Percentiles rank a stretch among this genome's conserved stretches.
phyloP scores from a whole-genome alignment of 2,329 filamentous ascomycete species.

The Arthrinium phaeospermum region DNA sequence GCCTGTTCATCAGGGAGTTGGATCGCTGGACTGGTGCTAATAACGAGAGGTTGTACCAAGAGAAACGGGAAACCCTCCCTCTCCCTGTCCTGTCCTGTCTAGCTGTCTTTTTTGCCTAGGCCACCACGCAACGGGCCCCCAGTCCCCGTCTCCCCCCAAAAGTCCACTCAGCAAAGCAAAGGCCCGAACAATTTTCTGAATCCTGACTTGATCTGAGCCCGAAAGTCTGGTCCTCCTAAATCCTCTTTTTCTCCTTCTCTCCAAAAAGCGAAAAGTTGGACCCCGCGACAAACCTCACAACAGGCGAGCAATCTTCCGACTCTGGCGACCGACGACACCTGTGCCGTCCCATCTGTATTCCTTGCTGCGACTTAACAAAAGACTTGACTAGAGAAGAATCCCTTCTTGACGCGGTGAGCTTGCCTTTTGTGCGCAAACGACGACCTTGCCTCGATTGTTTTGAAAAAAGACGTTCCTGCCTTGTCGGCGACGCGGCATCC shows the following conservation, averaged over 20 bases:
- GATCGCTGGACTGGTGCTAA: neutral
- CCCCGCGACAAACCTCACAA: constrained; percentile 17
- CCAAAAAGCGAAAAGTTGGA: constrained; percentile 19
- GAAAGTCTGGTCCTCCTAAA: constrained; percentile 17
- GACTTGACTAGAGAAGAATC: neutral
- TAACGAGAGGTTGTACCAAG: constrained; percentile 3
- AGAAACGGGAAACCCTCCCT: neutral
- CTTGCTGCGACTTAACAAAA: constrained; percentile 8
- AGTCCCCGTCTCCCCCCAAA: constrained; percentile 11
- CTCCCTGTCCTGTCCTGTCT: neutral
- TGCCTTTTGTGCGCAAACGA: constrained; percentile 14
- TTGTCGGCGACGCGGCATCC: constrained; percentile 7
- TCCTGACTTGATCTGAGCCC: constrained; percentile 16
- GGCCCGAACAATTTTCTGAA: constrained; percentile 18
- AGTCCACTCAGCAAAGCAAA: constrained; percentile 16
- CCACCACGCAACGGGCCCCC: constrained; percentile 14
- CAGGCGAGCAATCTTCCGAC: constrained; percentile 18
- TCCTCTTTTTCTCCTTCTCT: constrained; percentile 17
- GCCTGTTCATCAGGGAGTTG: neutral
- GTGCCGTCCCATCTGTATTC: neutral
- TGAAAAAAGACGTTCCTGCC: constrained; percentile 9
- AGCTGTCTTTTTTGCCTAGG: constrained; percentile 12
- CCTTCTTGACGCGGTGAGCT: constrained; percentile 8
- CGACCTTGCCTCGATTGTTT: constrained; percentile 17
- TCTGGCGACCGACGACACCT: constrained; percentile 13